Evolutionary conservation across 2,329 filamentous ascomycete species (phyloP), one percentile per base, ranked within the genome.

Genomic region (Tetracladium maxilliforme): DNA sequence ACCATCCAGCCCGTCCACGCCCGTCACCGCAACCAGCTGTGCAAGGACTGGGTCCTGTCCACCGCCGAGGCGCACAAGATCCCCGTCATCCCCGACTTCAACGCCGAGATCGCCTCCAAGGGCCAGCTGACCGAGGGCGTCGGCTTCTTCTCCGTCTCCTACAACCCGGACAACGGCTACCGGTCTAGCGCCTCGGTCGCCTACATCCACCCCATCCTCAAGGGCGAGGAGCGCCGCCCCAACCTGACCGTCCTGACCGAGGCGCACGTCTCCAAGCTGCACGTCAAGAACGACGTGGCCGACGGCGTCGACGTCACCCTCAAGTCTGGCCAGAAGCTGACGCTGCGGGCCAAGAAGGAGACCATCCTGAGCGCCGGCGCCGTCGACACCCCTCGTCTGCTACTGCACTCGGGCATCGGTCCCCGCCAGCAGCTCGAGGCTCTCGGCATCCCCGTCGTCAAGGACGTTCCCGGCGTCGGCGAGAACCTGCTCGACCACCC

Each of bases 151-250:
- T 84, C 77, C 35, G 73, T 92, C 37, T 75, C 80, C 19, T 92
- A 92, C 58, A 92, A 92, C 56, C 84, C 84, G 4, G 83, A 92
- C 42, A 75, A 83, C 42, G 81, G 83, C 43, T 69, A 70, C 40
- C 72, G 84, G 34, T 87, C 78, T 56, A 86, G 78, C 45, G 83
- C 84, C 31, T 84, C 77, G 30, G 83, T 92, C 13, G 84, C 84
- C 11, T 93, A 93, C 55, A 86, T 93, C 43, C 84, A 93, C 53
- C 84, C 84, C 18, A 84, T 92, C 42, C 66, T 92, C 26, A 70
- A 77, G 20, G 82, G 81, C 20, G 75, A 84, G 23, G 82, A 92
- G 61, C 70, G 73, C 48, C 65, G 81, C 29, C 71, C 80, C 10
- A 93, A 93, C 56, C 52, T 93, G 47, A 90, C 80, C 19, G 64